Conservation (phyloP, 257 asterid species). For the Salvia rosmarinus region DNA sequence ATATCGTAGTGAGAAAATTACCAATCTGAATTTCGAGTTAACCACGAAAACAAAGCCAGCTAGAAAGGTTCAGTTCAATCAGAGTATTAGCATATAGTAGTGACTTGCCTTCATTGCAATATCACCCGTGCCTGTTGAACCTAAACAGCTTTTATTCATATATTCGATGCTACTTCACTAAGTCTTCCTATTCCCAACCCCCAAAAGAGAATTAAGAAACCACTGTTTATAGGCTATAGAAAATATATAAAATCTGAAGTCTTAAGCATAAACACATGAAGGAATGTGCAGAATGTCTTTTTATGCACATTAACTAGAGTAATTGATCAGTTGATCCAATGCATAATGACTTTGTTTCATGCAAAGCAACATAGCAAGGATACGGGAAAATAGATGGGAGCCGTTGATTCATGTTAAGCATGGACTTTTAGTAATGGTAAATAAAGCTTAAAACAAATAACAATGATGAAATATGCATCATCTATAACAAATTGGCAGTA, state of each 20-base stretch:
- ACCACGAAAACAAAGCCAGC: neutral
- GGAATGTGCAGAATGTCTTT: neutral
- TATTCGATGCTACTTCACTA: neutral
- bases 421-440: neutral
- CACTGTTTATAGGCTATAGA: no score
- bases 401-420: neutral
- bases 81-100: neutral
- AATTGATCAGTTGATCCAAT: slow-evolving; percentile 16
- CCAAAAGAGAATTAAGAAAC: no score
- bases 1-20: slow-evolving; percentile 1
- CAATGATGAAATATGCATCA: neutral
- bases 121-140: neutral
- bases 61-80: neutral
- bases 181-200: no score
- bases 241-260: neutral
- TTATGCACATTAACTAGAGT: neutral
- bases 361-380: neutral
- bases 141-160: neutral
- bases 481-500: neutral
- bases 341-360: slow-evolving; percentile 4
- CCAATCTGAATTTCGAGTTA: neutral
- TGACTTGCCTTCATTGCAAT: neutral
- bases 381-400: neutral
- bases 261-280: neutral
- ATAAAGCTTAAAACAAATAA: neutral